Percentiles rank a stretch among this genome's conserved stretches.
phyloP scores from a whole-genome alignment of 2,329 filamentous ascomycete species.

The Ceratocystis variospora region DNA sequence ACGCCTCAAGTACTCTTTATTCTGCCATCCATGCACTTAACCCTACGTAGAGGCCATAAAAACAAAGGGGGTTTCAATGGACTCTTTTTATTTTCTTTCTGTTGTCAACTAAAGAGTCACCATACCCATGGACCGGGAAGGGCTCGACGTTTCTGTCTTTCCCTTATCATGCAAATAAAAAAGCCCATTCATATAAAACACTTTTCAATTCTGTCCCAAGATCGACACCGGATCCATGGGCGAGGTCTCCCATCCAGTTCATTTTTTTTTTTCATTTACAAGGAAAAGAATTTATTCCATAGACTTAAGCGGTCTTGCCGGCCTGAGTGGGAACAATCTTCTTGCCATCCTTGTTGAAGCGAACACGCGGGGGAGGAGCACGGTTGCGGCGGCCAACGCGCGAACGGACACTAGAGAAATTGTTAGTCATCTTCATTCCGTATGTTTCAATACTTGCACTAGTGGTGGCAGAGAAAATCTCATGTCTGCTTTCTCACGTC shows the following conservation, averaged over 20 bases:
- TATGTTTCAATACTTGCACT: neutral
- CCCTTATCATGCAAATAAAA: conserved; percentile 10
- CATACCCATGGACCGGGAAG: conserved; percentile 14
- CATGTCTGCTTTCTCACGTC: neutral
- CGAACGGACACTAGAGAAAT: conserved; percentile 69
- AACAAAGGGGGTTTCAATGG: neutral
- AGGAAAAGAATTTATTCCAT: neutral
- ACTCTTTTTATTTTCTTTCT: conserved; percentile 6
- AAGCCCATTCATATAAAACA: neutral
- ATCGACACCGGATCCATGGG: conserved; percentile 17
- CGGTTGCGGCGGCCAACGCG: conserved; percentile 96
- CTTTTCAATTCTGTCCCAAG: conserved; percentile 17
- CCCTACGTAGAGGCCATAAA: no score
- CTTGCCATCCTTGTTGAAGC: conserved; percentile 99
- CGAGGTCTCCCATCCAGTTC: conserved; percentile 5
- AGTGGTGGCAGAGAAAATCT: neutral
- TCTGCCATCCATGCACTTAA: no score
- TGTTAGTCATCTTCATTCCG: conserved; percentile 30
- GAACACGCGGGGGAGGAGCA: conserved; percentile 88
- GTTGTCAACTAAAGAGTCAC: conserved; percentile 7
- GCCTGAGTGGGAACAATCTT: conserved; percentile 85
- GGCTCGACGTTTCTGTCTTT: conserved; percentile 12
- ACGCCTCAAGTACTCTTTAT: no score
- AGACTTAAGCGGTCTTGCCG: conserved; percentile 40
- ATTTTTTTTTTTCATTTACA: conserved; percentile 4